Percentiles rank a stretch among this genome's conserved stretches.
phyloP scores from a whole-genome alignment of 441 rosid species.

The Hura crepitans region DNA sequence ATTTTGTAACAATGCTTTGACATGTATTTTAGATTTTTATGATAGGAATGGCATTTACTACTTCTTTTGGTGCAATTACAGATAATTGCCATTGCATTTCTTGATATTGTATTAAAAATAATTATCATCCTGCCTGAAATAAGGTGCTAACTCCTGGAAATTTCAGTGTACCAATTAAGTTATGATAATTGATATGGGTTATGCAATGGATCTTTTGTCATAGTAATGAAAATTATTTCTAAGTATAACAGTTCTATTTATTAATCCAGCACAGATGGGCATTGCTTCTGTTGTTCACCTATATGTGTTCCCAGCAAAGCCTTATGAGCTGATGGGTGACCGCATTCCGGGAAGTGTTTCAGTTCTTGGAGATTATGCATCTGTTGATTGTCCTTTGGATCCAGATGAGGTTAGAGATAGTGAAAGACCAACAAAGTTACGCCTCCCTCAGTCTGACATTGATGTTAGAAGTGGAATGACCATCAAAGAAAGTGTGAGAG shows the following conservation, averaged over 20 bases:
- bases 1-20: no score
- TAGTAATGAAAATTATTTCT: no score
- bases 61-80: no score
- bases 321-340: slow-evolving; percentile 91
- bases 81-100: no score
- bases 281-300: slow-evolving; percentile 96
- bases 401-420: slow-evolving; percentile 98
- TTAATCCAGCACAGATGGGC: slow-evolving; percentile 95
- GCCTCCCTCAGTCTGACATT: slow-evolving; percentile 78
- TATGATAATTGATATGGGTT: no score
- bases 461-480: slow-evolving; percentile 82
- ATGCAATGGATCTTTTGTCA: no score
- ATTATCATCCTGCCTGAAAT: no score
- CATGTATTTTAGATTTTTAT: no score
- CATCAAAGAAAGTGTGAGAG: slow-evolving; percentile 86
- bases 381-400: slow-evolving; percentile 87
- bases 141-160: no score
- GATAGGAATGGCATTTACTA: no score
- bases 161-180: no score
- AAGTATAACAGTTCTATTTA: slow-evolving; percentile 39
- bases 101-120: no score
- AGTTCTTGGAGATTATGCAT: slow-evolving; percentile 95
- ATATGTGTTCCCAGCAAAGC: slow-evolving; percentile 90
- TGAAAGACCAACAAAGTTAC: slow-evolving; percentile 93
- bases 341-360: slow-evolving; percentile 69